Conservation (phyloP, 805 yeast genomes). For the Hanseniaspora jakobsenii region DNA sequence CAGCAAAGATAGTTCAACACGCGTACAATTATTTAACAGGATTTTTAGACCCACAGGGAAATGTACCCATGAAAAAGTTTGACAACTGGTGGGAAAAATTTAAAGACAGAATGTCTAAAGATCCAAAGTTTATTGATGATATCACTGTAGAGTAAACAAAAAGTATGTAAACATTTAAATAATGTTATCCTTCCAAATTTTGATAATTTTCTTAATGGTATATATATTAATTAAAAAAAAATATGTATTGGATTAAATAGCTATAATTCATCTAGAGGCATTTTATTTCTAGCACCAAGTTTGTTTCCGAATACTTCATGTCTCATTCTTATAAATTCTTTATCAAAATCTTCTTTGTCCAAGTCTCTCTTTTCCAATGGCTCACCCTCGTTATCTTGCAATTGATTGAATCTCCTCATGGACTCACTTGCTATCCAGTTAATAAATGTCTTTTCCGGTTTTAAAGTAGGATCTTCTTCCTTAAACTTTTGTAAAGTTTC, state of each 20-base stretch:
- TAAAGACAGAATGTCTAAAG: conserved; percentile 57
- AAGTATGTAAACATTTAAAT: no score
- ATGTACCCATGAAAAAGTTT: conserved; percentile 75
- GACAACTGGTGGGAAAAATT: conserved; percentile 95
- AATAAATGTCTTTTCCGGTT: conserved; percentile 36
- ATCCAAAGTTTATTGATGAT: conserved; percentile 68
- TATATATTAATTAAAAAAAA: no score
- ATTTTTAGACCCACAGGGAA: conserved; percentile 68
- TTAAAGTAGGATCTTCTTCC: conserved; percentile 24
- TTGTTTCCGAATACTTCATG: conserved; percentile 72
- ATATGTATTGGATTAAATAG: no score
- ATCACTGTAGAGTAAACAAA: conserved; percentile 23
- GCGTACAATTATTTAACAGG: conserved; percentile 86
- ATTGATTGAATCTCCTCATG: conserved; percentile 24
- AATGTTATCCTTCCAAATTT: no score
- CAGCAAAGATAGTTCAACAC: conserved; percentile 78
- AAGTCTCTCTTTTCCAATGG: conserved; percentile 25
- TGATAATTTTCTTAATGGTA: no score
- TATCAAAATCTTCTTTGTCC: conserved; percentile 29
- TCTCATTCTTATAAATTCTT: conserved; percentile 36
- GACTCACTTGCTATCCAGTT: conserved; percentile 50
- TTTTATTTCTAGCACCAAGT: conserved; percentile 48
- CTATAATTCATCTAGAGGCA: conserved; percentile 40
- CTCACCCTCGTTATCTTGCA: conserved; percentile 16
- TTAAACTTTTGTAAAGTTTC: conserved; percentile 30